Evolutionary conservation across 257 asterid genomes (phyloP).

Genomic region (Parsonsia alboflavescens): DNA sequence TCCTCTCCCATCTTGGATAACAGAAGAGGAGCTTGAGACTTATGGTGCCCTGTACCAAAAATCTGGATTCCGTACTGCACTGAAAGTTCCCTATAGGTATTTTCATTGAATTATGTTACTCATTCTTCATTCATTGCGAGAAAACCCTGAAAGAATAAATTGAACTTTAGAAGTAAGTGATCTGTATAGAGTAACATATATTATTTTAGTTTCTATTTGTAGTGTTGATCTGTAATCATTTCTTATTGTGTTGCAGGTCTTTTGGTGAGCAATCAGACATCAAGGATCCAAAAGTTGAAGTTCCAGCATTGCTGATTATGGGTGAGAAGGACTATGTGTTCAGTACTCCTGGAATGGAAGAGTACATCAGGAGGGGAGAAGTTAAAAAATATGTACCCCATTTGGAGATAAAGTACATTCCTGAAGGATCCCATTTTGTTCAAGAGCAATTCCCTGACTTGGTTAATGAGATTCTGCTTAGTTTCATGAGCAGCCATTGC

Average conservation of each 20-base stretch:
- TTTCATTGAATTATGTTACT: neutral
- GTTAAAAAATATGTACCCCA: conserved; percentile 46
- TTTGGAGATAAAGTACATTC: conserved; percentile 45
- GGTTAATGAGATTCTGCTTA: conserved; percentile 46
- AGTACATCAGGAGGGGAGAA: conserved; percentile 44
- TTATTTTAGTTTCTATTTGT: no score
- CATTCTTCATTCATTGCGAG: no score
- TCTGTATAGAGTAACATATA: no score
- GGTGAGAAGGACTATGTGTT: conserved; percentile 67
- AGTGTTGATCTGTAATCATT: no score
- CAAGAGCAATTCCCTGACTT: conserved; percentile 66
- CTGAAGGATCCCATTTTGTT: conserved; percentile 72
- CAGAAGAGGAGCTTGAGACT: conserved; percentile 55
- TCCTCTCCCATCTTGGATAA: conserved; percentile 69
- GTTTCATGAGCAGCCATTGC: conserved; percentile 35
- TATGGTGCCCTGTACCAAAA: conserved; percentile 62
- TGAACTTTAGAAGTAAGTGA: no score
- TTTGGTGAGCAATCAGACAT: conserved; percentile 13
- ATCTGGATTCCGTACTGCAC: conserved; percentile 62
- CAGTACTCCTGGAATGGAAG: conserved; percentile 58
- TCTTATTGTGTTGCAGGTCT: conserved; percentile 29
- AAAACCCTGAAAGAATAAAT: no score
- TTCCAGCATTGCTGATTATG: conserved; percentile 61
- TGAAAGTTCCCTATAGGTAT: conserved; percentile 77
- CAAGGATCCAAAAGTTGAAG: conserved; percentile 42